Evolutionary conservation across 257 asterid genomes (phyloP), one percentile per base, ranked within the genome.

Genomic region (Solanum rostratum): DNA sequence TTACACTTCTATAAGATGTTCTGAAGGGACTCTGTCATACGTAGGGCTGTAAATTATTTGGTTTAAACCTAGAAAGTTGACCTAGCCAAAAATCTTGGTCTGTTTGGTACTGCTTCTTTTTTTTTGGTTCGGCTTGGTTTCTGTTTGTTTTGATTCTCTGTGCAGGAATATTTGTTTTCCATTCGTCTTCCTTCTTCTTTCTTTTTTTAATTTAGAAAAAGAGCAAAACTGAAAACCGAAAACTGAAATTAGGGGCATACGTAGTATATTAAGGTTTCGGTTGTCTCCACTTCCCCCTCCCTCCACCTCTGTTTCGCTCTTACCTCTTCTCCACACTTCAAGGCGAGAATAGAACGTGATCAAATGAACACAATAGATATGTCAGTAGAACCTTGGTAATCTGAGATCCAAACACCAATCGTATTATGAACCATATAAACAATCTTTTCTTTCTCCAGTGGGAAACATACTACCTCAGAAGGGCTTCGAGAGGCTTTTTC

Each of bases 1-100:
- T 83, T 70, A 62, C 82, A 30, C 71, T 83, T 83, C 73, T 83
- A 53, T 70, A 78, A 79, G 82, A 84, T 74, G 86, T 80, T 27
- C 83, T 13, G 65, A 59, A 74, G 83, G 83, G 53, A 84, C 83
- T 43, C 33, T 76, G 62, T 76, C 57, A 76, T 55, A 24, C 5
- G 43, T 74, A 46, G 5, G 60, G 60, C 24, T 6, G 39, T 45
- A 5, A 30, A 45, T 14, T 74, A 29, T 74, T 46, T 46, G 59
- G 59, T 46, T 74, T 14, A 74, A 74, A 74, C 39, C 13, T 13
- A 7, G 59, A 74, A 29, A 73, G 30, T 2, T 13, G 41, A 22
- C 59, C 39, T 1, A 46, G 19, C 22, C 37, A 45, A 71, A n/a
- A 20, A 12, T 74, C n/a, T 3, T 24, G 4, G 59, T 74, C 53